Evolutionary conservation across 2,329 filamentous ascomycete genomes (phyloP), one percentile per base, ranked within the genome.

Genomic region (Teratosphaeria zuluensis): DNA sequence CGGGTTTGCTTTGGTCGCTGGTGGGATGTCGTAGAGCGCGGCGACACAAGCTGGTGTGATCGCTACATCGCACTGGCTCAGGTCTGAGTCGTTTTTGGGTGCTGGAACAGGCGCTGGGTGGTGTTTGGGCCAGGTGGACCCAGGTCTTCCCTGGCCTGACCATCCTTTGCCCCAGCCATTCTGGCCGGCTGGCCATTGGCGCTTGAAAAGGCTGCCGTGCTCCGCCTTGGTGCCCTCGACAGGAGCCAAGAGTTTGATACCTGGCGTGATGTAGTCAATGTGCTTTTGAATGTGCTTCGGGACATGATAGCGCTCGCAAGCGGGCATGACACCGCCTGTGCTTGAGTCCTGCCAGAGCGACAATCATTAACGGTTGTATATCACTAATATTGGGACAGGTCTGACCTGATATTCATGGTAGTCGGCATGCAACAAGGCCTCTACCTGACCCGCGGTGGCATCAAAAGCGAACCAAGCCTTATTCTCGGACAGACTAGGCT

Each of bases 401-500:
- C 78, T 78, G 69, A 84, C 81, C 68, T 86, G 83, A 59, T 82
- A 80, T 32, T 84, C 77, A 58, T 83, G 81, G 54, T 81, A 84
- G 63, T 85, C 83, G 56, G 75, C 70, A 62, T 71, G 68, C 19
- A 78, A 66, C 6, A 78, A 64, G 14, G 54, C 55, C 31, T 78
- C 76, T 3, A 71, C 71, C 54, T 78, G 69, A 3, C 63, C 59
- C 7, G 71, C 72, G 0, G 70, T 66, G 8, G 74, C 73, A 61
- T 78, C 72, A 52, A 78, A 75, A 59, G 76, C 73, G 51, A 78
- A 63, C 76, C 75, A 78, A 64, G 75, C 64, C 51, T 61, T 59
- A 57, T 65, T 62, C 55, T 58, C 38, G 57, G 70, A 74, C 51
- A 73, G 71, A 4, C 69, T 67, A 61, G 75, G 69, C 19, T 64